These are phyloP conservation scores for Argentina anserina DNA, from an alignment of 306 rosid genomes.

Conservation along the genomic window DNA sequence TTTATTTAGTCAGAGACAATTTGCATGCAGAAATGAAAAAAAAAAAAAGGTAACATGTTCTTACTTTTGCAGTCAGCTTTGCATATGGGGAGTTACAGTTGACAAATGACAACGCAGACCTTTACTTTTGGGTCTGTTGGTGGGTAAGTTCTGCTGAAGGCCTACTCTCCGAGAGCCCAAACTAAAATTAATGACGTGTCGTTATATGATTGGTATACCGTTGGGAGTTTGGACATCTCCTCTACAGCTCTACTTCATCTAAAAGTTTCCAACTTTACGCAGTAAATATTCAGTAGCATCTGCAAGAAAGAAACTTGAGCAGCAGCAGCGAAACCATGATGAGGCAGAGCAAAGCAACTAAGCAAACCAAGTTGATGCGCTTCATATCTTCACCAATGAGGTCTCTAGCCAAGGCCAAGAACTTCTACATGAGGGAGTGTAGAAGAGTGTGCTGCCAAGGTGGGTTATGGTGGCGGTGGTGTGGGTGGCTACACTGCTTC, in stretches of 20 bases:
- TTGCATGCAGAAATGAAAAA: background rate
- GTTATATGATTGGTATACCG: no score
- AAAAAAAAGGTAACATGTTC: background rate
- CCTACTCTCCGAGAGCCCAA: no score
- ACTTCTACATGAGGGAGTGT: background rate
- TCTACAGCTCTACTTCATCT: background rate
- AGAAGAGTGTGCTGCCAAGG: background rate
- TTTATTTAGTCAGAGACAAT: background rate
- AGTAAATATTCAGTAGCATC: background rate
- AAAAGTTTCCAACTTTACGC: background rate
- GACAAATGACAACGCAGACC: conserved; percentile 51
- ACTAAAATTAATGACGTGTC: no score
- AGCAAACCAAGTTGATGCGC: background rate
- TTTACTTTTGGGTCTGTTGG: conserved; percentile 49
- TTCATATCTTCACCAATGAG: background rate
- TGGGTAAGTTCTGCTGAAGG: no score
- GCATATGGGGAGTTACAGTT: conserved; percentile 68
- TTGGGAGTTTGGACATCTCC: no score
- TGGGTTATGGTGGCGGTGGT: background rate
- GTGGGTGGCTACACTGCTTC: background rate
- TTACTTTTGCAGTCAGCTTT: conserved; percentile 54
- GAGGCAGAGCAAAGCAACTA: background rate
- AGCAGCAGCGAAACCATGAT: background rate
- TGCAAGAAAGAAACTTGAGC: background rate
- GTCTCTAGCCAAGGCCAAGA: background rate